A percentile compares a stretch with the other conserved stretches of the same genome.
phyloP scores from a whole-genome alignment of 352 stramenopile genomes.

The Phytophthora pluvialis region DNA sequence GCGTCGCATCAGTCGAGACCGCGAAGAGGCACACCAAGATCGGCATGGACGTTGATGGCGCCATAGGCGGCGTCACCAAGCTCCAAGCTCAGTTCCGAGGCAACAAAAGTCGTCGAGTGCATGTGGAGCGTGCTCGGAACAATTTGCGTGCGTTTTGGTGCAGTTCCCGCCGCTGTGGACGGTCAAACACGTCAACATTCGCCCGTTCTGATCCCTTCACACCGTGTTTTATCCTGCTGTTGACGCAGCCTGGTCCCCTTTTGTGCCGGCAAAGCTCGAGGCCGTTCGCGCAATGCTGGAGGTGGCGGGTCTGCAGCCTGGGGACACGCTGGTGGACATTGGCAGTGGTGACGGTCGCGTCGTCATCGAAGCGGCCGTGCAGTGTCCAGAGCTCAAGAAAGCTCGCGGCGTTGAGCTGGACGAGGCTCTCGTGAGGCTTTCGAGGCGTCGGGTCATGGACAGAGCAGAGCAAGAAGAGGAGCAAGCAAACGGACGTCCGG shows the following conservation, averaged over 20 bases:
- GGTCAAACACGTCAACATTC: neutral
- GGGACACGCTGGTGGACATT: constrained; percentile 66
- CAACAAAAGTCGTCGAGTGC: constrained; percentile 52
- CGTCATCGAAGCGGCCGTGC: constrained; percentile 46
- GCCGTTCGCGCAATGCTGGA: constrained; percentile 59
- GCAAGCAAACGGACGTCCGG: neutral
- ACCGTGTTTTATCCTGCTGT: constrained; percentile 2
- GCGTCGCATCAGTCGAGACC: constrained; percentile 1
- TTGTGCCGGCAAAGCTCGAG: constrained; percentile 65
- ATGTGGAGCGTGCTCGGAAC: constrained; percentile 58
- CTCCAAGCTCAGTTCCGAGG: constrained; percentile 70
- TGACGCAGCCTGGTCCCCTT: constrained; percentile 67
- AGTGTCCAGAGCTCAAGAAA: constrained; percentile 26
- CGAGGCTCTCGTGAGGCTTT: constrained; percentile 53
- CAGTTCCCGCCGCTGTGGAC: neutral
- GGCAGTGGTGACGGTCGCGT: constrained; percentile 72
- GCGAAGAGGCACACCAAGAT: constrained; percentile 18
- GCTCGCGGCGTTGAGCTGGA: constrained; percentile 68
- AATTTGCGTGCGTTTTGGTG: constrained; percentile 49
- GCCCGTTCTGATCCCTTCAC: constrained; percentile 2
- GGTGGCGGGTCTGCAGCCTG: constrained; percentile 43
- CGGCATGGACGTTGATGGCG: neutral
- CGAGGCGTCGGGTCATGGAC: constrained; percentile 35
- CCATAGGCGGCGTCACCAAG: constrained; percentile 31
- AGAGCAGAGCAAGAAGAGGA: constrained; percentile 9